Evolutionary conservation across 2,329 filamentous ascomycete species (phyloP), one percentile per base, ranked within the genome.

Genomic region (Pseudovirgaria hyperparasitica): DNA sequence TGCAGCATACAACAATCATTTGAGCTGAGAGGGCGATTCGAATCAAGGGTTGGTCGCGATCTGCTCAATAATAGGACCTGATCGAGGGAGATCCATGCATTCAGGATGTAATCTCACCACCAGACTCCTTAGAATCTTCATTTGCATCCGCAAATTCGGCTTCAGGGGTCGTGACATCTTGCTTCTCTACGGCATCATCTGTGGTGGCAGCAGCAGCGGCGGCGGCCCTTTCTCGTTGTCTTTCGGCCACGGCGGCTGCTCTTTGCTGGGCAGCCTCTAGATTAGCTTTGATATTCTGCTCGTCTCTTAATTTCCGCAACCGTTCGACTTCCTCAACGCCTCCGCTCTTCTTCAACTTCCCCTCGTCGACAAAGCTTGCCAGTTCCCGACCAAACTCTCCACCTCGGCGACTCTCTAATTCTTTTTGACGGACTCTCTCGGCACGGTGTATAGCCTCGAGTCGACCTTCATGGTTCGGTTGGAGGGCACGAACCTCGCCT

Each of bases 361-460:
- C 84, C 45, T 93, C 82, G 37, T 81, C 70, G 2, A 96, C 87
- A 48, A 96, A 98, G 17, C 58, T 68, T 10, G 73, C 71, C 6
- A 98, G 69, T 53, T 98, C 90, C 41, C 81, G 81, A 51, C 81
- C 82, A 46, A 98, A 77, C 16, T 82, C 81, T 19, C 77, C 81
- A 15, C 69, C 69, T 11, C 65, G 66, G 3, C 90, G 71, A 35
- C 63, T 76, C 49, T 82, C 80, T 1, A 98, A 67, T 49, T 98
- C 90, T 48, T 82, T 85, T 54, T 90, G 81, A 13, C 90, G 70
- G 6, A 85, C 67, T 58, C 86, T 90, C 58, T 96, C 90, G 0
- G 90, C 90, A n/a, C 90, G 75, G 53, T 96, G 86, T 39, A 98
- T 98, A 19, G 90, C 90, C 55, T 96, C 90, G 1, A 98, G 65